Base-by-base conservation (phyloP, 345 rosid species). In the Bretschneidera sinensis region DNA sequence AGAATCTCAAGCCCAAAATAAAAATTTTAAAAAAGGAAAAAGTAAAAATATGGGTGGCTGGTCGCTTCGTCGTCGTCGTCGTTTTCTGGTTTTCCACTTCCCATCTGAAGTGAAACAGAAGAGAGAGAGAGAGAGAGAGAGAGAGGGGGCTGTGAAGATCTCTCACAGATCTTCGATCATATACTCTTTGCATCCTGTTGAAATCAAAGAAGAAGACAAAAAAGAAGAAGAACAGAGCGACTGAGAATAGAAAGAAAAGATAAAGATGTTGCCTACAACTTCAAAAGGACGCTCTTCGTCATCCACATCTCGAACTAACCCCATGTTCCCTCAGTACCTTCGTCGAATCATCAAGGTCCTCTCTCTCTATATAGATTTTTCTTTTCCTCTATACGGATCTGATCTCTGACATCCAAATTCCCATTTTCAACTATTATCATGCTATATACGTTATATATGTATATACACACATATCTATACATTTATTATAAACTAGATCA, bases 281-380 rank as follows among this genome's bases (percentile, higher is more conserved):
- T 79, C 91, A 52, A 95, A 70, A 79, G 82, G 81, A 56, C 97
- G 92, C 45, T 63, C 96, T 48, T 79, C 97, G 72, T 79, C 90
- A 65, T 77, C 95, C 63, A 56, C 83, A 49, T 78, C 91, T 64
- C 88, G 96, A 66, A 65, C 91, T 58, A 85, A 75, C 48, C 75
- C 92, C 55, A 60, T 75, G 77, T 78, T 85, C 80, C 87, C 85
- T 55, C 96, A 83, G 69, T 91, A 88, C 73, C 89, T 95, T 66
- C 97, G 99, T 62, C 88, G 98, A 56, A 95, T 95, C 65, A 78
- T 95, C 72, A 95, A 95, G 99, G 99, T 95, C 57, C 65, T 55
- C 61, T 60, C 63, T 64, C 61, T 51, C 33, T 15, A 49, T 66
- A 9, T 39, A 13, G 45, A 39, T 4, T 39, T 39, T 59, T 56